Evolutionary conservation across 805 yeast species (phyloP), one percentile per base, ranked within the genome.

Genomic region (Candida coleopterorum): DNA sequence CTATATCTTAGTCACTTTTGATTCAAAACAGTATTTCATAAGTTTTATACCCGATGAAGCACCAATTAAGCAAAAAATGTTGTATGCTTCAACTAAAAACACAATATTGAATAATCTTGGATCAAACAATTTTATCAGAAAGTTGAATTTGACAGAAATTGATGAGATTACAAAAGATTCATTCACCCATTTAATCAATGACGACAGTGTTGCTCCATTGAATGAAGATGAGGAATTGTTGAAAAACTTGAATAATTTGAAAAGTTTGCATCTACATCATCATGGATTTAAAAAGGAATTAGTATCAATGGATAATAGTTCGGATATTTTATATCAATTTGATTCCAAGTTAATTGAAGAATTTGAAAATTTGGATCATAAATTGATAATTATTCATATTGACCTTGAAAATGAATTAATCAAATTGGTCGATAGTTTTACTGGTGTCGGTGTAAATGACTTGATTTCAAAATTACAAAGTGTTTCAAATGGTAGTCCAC

Each of bases 41-140:
- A 78, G 93, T 15, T 89, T 72, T 61, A 89, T 90, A 36, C 97
- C 98, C 0, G 97, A 90, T 55, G 58, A 59, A 34, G 85, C 96
- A 7, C 78, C 81, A 2, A 89, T 90, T 25, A 74, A 88, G 40
- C 71, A 74, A 39, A 93, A 90, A 57, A 93, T 93, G 97, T 68
- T 93, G 33, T 93, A 89, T 56, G 97, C 97, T 4, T 85, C 96
- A 2, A 80, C 94, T 9, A 86, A 86, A 43, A 82, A 77, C 55
- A 77, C 93, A 1, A 59, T 93, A 25, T 62, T 85, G 38, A 77
- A 84, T 47, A 81, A 82, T 43, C 67, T 90, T 26, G 96, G 96
- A 7, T 72, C 74, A 4, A 72, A 70, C 39, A 60, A 63, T 37
- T 74, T 80, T 56, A 52, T 64, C 26, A 70, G 72, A 37, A 49